Percentiles rank a stretch among this genome's conserved stretches.
phyloP scores from a whole-genome alignment of 75 land plant genomes.

The Cryptomeria japonica region DNA sequence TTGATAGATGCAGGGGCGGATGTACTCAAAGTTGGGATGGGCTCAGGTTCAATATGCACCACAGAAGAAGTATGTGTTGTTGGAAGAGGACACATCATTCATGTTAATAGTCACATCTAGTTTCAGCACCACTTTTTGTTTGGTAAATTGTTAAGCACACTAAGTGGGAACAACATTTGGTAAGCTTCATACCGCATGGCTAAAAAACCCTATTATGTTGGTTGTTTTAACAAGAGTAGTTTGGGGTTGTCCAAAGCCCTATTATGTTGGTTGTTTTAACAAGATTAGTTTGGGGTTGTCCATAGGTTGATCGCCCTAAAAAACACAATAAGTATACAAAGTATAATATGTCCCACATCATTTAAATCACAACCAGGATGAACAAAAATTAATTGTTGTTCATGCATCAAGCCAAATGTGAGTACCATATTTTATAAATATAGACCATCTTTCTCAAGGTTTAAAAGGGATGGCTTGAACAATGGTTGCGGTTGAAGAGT shows the following conservation, averaged over 20 bases:
- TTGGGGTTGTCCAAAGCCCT: too few relatives aligned
- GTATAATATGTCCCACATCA: too few relatives aligned
- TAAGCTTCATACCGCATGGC: too few relatives aligned
- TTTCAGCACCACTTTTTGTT: not conserved
- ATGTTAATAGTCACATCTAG: not conserved
- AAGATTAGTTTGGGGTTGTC: too few relatives aligned
- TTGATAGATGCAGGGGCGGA: constrained; percentile 92
- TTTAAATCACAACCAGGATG: too few relatives aligned
- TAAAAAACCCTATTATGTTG: too few relatives aligned
- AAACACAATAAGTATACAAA: too few relatives aligned
- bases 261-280: too few relatives aligned
- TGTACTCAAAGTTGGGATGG: constrained; percentile 97
- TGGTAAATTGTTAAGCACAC: not conserved
- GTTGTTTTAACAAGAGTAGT: too few relatives aligned
- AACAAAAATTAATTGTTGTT: too few relatives aligned
- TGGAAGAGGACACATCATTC: constrained; percentile 71
- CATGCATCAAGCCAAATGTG: constrained; percentile 19
- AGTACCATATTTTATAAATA: too few relatives aligned
- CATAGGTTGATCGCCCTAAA: too few relatives aligned
- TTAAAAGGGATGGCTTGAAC: constrained; percentile 32
- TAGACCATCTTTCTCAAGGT: constrained; percentile 12
- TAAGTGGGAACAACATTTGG: not conserved
- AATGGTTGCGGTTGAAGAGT: constrained; percentile 34
- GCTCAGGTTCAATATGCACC: constrained; percentile 98
- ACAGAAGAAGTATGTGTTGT: constrained; percentile 99